Conservation (phyloP, 2,329 filamentous ascomycete species). For the Epichloe gansuensis region DNA sequence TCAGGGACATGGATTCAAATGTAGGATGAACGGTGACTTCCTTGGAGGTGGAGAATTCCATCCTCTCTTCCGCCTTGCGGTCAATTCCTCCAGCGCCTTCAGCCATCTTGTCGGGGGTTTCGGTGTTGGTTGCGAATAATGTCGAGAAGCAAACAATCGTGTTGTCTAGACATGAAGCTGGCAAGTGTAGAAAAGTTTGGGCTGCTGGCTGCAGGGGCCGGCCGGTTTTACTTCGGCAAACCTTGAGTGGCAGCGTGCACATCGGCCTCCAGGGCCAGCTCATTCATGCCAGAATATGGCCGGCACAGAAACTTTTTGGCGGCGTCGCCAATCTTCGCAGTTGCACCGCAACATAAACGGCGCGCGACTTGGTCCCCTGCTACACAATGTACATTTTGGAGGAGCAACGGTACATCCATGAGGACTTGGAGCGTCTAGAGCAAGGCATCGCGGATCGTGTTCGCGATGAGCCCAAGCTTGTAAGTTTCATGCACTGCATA, state of each 20-base stretch:
- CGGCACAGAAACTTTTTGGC: too few relatives aligned
- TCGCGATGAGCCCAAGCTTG: conserved; percentile 77
- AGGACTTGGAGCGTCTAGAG: conserved; percentile 93
- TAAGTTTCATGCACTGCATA: conserved; percentile 31
- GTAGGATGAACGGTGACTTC: conserved; percentile 93
- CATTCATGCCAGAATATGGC: too few relatives aligned
- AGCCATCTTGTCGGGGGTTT: conserved; percentile 56
- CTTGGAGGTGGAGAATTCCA: conserved; percentile 97
- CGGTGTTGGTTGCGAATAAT: not conserved
- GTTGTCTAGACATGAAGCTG: not conserved
- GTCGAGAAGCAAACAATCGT: not conserved
- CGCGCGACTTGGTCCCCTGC: not conserved
- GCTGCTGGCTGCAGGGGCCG: conserved; percentile 10
- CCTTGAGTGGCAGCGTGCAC: not conserved
- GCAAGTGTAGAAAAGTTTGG: conserved; percentile 16
- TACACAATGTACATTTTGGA: conserved; percentile 70
- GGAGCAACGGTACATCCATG: conserved; percentile 86
- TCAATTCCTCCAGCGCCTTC: conserved; percentile 69
- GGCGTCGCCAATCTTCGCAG: not conserved
- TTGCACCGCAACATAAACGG: not conserved
- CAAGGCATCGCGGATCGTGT: conserved; percentile 86
- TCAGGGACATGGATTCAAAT: conserved; percentile 92
- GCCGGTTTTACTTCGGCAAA: conserved; percentile 19
- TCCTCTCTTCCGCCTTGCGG: conserved; percentile 85
- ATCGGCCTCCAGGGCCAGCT: not conserved